Percentiles rank a stretch among this genome's conserved stretches.
These are phyloP conservation scores for Huntiella savannae DNA, from an alignment of 2,329 filamentous ascomycete genomes.

Conservation along the genomic window DNA sequence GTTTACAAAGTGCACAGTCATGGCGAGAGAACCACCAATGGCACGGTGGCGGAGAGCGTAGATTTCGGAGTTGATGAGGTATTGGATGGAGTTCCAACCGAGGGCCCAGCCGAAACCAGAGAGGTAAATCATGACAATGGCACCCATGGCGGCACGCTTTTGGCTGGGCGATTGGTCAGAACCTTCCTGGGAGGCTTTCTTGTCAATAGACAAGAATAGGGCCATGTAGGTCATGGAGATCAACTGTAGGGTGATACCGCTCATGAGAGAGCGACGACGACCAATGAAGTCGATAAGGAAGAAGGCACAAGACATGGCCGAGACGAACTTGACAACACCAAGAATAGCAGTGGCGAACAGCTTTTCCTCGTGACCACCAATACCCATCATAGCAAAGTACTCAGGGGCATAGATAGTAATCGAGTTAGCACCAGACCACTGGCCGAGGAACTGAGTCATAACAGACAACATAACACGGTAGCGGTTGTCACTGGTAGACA, in stretches of 20 bases:
- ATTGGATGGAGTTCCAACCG: constrained; percentile 61
- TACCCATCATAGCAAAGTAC: constrained; percentile 53
- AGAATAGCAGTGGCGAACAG: constrained; percentile 60
- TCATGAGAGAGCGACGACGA: constrained; percentile 45
- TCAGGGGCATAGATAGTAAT: constrained; percentile 63
- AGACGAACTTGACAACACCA: constrained; percentile 52
- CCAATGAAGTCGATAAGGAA: constrained; percentile 67
- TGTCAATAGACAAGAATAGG: constrained; percentile 33
- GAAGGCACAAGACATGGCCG: constrained; percentile 49
- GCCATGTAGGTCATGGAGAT: constrained; percentile 45
- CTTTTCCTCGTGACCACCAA: constrained; percentile 46
- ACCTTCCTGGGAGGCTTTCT: constrained; percentile 20
- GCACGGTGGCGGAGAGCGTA: constrained; percentile 59
- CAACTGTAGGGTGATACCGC: constrained; percentile 40
- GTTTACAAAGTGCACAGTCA: constrained; percentile 64
- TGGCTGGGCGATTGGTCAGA: constrained; percentile 25
- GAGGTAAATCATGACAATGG: constrained; percentile 55
- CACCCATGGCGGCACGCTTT: constrained; percentile 40
- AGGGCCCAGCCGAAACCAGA: constrained; percentile 51
- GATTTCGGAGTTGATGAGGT: constrained; percentile 58
- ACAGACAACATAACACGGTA: constrained; percentile 53
- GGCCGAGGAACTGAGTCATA: constrained; percentile 50
- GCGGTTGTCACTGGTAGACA: constrained; percentile 47
- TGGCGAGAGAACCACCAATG: constrained; percentile 49
- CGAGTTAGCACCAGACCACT: constrained; percentile 54